Evolutionary conservation across 1,139 yeast genomes (phyloP), one percentile per base, ranked within the genome.

Genomic region (Magnusiomyces fungicola): DNA sequence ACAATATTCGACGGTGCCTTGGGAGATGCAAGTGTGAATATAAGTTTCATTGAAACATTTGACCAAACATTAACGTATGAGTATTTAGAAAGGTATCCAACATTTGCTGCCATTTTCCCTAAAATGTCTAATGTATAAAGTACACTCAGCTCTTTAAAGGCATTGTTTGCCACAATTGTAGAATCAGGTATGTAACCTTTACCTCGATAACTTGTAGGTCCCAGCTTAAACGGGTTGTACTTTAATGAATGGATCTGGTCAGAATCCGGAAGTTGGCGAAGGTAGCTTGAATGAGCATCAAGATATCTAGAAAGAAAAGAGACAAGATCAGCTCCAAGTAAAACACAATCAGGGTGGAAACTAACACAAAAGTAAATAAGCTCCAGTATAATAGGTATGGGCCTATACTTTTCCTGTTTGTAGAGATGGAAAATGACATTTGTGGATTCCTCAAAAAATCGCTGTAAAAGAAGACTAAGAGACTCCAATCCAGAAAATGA

Each of bases 381-480:
- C 34, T 40, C 33, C 3, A 40, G 22, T 25, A 40, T 25, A 10
- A 40, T 21, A 25, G 43, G 43, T 12, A 40, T 40, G n/a, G 43
- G 43, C 5, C 33, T 14, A 21, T 40, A 25, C 16, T 27, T 25
- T 6, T 25, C 16, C 3, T 40, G 33, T 9, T 16, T 16, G 16
- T n/a, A 7, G n/a, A 16, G 18, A 3, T 25, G 19, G 23, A 16
- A n/a, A n/a, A 40, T 40, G 19, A 40, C 43, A 3, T 9, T n/a
- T 16, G 9, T 16, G 33, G 33, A 40, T 25, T n/a, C 23, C 14
- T 24, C 23, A 24, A 40, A 27, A 40, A 40, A 40, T 3, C 22
- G 3, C 3, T 40, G 23, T 5, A 25, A 10, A 14, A 24, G 3
- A 21, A 14, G n/a, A 12, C 14, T 12, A 14, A 38, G 25, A 14